Base-by-base conservation (phyloP, 2,329 filamentous ascomycete genomes). In the Cladosporium sp. region DNA sequence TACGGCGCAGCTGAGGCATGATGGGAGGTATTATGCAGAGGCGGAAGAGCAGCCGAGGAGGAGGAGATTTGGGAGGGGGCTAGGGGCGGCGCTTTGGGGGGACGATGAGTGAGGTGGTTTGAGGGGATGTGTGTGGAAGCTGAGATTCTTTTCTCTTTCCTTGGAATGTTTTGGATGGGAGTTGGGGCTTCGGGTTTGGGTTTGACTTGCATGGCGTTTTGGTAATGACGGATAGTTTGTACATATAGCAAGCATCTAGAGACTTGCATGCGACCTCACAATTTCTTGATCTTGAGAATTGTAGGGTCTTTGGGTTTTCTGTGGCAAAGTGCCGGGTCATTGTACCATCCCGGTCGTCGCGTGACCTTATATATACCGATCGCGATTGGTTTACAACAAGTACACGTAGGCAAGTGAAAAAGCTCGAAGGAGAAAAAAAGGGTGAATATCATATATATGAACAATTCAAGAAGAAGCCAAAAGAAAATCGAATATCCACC, bases 1-100 rank as follows among this genome's bases (percentile, higher is more conserved):
- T 65, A 85, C 90, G 68, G 83, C 87, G 44, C 83, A 86, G 71
- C 76, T 93, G 66, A 79, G 80, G 51, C 77, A 81, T 32, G 78
- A 80, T 68, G 78, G 75, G 65, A 80, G 79, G 65, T 85, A 79
- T 65, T 83, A 82, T 69, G 73, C 75, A 18, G 54, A 62, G 11
- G 52, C 55, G 8, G 63, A 59, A 30, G 54, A 65, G 54, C 47
- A 34, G 32, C 70, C 69, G 47, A 69, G 72, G 54, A 54, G 69
- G 62, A 70, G 72, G 57, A 71, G 74, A 68, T 30, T 54, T 52
- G 38, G 72, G 57, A 70, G 72, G 57, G 71, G 74, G 68, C 18
- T 54, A 3, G 51, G 51, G 52, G 73, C 71, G 8, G 69, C 68
- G 28, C 54, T 74, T 5, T 74, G 69, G 65, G 71, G 68, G 18